Conservation (phyloP, 1,284 basidiomycete genomes). For the Meripilus lineatus region DNA sequence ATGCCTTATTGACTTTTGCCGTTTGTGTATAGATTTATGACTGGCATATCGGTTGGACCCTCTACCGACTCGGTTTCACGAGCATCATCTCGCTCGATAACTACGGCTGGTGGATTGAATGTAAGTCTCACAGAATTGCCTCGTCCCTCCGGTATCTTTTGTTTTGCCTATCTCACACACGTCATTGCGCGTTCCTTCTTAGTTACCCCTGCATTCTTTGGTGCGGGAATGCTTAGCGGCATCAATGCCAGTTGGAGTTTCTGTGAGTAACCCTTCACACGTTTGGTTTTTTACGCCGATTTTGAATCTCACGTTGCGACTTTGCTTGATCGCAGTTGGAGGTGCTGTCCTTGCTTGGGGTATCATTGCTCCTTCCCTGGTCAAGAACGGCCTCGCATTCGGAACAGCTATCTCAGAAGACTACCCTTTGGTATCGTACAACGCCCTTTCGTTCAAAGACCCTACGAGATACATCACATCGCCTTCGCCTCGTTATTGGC, state of each 20-base stretch:
- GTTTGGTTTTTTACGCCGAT: not conserved
- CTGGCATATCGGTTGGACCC: constrained; percentile 66
- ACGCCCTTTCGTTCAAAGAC: constrained; percentile 40
- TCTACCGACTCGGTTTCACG: constrained; percentile 57
- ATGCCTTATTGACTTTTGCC: not conserved
- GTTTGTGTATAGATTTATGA: constrained; percentile 42
- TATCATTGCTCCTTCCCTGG: constrained; percentile 54
- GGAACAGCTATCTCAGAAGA: constrained; percentile 36
- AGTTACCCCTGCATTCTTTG: constrained; percentile 66
- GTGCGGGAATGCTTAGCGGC: constrained; percentile 63
- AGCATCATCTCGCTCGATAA: constrained; percentile 57
- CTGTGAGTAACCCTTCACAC: constrained; percentile 29
- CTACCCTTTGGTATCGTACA: constrained; percentile 40
- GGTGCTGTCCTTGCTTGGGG: constrained; percentile 61
- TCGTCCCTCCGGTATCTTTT: not conserved
- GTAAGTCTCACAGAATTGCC: constrained; percentile 24
- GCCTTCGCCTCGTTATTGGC: constrained; percentile 65
- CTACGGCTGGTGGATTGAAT: constrained; percentile 50
- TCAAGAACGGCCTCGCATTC: constrained; percentile 48
- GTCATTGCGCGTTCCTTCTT: constrained; percentile 8
- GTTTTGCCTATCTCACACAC: too few species aligned
- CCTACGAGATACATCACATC: constrained; percentile 33
- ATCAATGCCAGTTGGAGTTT: constrained; percentile 66
- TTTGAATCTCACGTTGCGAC: too few species aligned
- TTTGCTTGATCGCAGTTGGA: constrained; percentile 30